phyloP scores from a whole-genome alignment of 2,329 filamentous ascomycete genomes.

The Colletotrichum simmondsii region DNA sequence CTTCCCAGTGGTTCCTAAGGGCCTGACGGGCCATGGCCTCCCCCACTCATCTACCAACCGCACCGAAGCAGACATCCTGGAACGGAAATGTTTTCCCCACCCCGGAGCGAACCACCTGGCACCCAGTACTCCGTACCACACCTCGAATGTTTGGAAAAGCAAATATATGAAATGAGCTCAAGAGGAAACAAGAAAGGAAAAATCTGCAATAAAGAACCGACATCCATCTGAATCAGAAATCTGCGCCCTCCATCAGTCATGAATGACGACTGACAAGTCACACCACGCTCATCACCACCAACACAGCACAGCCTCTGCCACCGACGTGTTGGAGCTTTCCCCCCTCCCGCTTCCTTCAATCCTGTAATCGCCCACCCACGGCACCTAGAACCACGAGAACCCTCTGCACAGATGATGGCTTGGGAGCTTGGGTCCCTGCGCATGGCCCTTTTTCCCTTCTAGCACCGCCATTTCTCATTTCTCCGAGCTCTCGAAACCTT shows the following conservation, averaged over 20 bases:
- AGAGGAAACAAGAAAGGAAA: not conserved
- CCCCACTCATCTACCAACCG: constrained; percentile 28
- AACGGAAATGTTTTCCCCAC: constrained; percentile 15
- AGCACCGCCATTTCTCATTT: constrained; percentile 17
- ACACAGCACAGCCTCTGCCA: constrained; percentile 20
- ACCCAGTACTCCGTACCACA: not conserved
- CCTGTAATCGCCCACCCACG: not conserved
- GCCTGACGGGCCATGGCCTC: too few species aligned
- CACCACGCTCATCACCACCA: not conserved
- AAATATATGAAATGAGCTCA: constrained; percentile 10
- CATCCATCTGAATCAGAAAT: not conserved
- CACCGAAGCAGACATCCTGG: constrained; percentile 16
- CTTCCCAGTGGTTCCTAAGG: too few species aligned
- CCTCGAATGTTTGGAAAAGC: constrained; percentile 11
- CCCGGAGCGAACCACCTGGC: not conserved
- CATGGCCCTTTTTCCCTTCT: not conserved
- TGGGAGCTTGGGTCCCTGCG: constrained; percentile 1
- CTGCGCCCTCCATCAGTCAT: not conserved
- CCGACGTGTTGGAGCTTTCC: not conserved
- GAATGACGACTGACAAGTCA: not conserved
- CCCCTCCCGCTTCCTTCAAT: constrained; percentile 8
- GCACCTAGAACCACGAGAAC: constrained; percentile 8
- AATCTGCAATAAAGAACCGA: not conserved
- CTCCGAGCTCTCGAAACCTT: constrained; percentile 23
- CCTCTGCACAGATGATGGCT: constrained; percentile 12